Base-by-base conservation (phyloP, 2,329 filamentous ascomycete genomes). In the Clarireedia sp. region DNA sequence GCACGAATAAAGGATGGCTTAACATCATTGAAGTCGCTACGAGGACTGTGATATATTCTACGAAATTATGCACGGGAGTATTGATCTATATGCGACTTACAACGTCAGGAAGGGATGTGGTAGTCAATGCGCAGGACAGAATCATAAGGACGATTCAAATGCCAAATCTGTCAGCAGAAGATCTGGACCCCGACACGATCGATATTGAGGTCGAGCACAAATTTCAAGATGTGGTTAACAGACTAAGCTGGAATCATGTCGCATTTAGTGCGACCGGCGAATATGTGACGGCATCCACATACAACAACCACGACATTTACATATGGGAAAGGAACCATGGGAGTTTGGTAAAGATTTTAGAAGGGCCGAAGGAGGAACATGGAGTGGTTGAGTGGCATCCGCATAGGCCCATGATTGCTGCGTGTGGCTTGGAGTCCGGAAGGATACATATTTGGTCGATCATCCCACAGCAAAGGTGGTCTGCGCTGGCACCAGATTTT, bases 321-420 rank as follows among this genome's bases (percentile, higher is more conserved):
- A 91, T 97, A 26, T 97, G 92, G 94, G 94, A 99, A 73, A 84
- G 94, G 54, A 87, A 86, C 55, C 90, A 95, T 66, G 94, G 94
- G 50, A 96, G 90, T 71, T 75, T 99, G 56, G 91, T 96, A 52
- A 95, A 95, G 71, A 99, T 99, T 75, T 78, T 99, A 40, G 95
- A 99, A 70, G 92, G 94, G 0, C 91, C 92, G 1, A 95, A 95
- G 66, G 94, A 99, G 72, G 95, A 99, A 71, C 83, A 97, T 59
- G 92, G 92, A 0, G 88, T 95, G 4, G 91, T 99, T 24, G 94
- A 99, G 73, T 99, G 94, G 94, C 94, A 99, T 68, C 94, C 94
- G 1, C 83, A 86, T 59, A 82, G 88, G 29, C 89, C 94, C 0
- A 79, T 97, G 62, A 82, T 99, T 36, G 91, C 89, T 3, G 94